A percentile compares a stretch with the other conserved stretches of the same genome.
These are phyloP conservation scores for Paragyromitra xinjiangensis DNA, from an alignment of 495 filamentous ascomycete species.

Conservation along the genomic window DNA sequence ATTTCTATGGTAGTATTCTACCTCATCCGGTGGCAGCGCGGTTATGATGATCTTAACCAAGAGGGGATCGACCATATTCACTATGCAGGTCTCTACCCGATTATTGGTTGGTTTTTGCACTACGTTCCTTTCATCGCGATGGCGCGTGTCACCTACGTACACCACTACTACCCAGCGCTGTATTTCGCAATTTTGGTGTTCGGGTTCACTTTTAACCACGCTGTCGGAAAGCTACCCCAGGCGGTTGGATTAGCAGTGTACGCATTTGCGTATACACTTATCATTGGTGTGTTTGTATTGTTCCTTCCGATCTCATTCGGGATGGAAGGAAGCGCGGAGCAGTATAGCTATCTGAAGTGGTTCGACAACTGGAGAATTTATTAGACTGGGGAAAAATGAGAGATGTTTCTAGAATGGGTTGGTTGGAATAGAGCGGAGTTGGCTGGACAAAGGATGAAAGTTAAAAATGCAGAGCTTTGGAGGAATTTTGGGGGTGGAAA, in stretches of 20 bases:
- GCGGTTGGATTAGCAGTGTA: conserved; percentile 71
- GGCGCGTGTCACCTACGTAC: conserved; percentile 98
- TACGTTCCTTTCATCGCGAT: conserved; percentile 96
- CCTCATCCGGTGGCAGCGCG: conserved; percentile 93
- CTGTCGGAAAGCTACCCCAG: conserved; percentile 70
- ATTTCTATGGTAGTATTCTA: conserved; percentile 80
- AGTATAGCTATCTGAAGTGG: conserved; percentile 96
- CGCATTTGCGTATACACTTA: conserved; percentile 71
- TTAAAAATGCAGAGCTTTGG: conserved; percentile 1
- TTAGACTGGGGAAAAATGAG: conserved; percentile 10
- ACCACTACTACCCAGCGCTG: conserved; percentile 98
- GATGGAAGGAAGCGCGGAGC: conserved; percentile 82
- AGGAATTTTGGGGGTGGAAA: background rate
- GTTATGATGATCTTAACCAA: conserved; percentile 82
- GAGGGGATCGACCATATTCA: conserved; percentile 89
- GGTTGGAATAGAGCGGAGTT: background rate
- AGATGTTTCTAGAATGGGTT: background rate
- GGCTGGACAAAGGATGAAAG: conserved; percentile 3
- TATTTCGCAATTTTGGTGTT: conserved; percentile 93
- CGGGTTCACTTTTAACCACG: conserved; percentile 89
- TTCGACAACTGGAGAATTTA: conserved; percentile 40
- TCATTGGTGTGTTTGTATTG: conserved; percentile 82
- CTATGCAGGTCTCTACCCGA: conserved; percentile 89
- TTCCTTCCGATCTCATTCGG: conserved; percentile 98
- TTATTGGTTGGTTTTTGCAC: conserved; percentile 94